Conservation (phyloP, 257 asterid genomes). For the Solanum corneliomulleri region DNA sequence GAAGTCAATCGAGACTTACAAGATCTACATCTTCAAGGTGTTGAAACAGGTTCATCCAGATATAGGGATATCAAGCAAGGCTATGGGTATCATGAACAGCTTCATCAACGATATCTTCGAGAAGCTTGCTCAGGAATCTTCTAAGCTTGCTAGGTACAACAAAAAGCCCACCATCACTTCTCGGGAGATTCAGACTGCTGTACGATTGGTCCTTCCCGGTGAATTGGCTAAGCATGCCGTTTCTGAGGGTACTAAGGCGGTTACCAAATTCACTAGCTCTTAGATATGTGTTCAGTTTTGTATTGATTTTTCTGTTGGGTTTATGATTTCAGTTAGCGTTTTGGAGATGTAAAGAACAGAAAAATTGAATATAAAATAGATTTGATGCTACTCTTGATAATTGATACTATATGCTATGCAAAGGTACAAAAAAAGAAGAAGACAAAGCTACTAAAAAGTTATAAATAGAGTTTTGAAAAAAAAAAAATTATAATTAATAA, state of each 20-base stretch:
- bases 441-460: no score
- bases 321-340: background rate
- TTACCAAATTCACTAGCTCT: slow-evolving; percentile 4
- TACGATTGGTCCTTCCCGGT: background rate
- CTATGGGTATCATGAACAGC: no score
- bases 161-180: slow-evolving; percentile 4
- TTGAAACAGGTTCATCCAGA: slow-evolving; percentile 3
- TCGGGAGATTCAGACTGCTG: background rate
- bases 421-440: no score
- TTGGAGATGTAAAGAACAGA: background rate
- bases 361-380: no score
- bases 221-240: background rate
- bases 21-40: slow-evolving; percentile 10
- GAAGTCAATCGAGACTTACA: background rate
- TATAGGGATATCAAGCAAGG: background rate
- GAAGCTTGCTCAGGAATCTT: background rate
- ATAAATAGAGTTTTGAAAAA: no score
- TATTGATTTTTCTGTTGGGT: background rate
- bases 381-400: background rate
- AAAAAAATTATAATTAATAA: no score
- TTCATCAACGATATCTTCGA: no score
- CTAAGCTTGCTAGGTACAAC: background rate
- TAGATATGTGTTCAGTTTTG: background rate
- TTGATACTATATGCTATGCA: no score
- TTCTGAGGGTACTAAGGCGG: slow-evolving; percentile 1